Conservation (phyloP, 768 basidiomycete genomes). For the Podaxis sp. region DNA sequence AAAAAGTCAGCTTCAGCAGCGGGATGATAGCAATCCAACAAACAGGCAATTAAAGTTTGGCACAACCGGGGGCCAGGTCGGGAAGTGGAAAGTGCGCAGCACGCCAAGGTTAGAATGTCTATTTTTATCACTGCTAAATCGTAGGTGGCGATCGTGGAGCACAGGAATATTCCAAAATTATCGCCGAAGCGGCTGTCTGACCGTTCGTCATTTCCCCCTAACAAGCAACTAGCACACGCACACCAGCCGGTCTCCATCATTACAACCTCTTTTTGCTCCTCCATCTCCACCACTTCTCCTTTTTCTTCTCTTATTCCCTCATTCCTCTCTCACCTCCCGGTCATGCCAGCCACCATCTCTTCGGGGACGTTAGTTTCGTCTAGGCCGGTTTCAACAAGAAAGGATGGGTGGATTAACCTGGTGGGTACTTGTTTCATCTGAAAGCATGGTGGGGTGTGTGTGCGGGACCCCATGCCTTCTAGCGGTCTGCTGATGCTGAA, state of each 20-base stretch:
- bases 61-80: neutral
- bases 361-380: slow-evolving; percentile 7
- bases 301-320: neutral
- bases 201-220: slow-evolving; percentile 12
- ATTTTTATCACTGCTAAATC: neutral
- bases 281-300: neutral
- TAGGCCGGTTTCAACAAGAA: neutral
- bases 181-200: neutral
- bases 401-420: slow-evolving; percentile 14
- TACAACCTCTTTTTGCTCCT: neutral
- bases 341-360: slow-evolving; percentile 1
- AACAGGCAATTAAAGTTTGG: neutral
- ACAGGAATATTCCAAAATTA: neutral
- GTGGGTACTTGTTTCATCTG: slow-evolving; percentile 4
- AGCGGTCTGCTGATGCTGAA: neutral
- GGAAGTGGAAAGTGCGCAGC: neutral
- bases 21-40: too few relatives aligned
- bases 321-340: neutral
- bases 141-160: neutral
- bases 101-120: neutral
- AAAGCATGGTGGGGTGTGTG: neutral
- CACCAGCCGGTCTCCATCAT: slow-evolving; percentile 10
- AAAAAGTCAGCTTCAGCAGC: too few relatives aligned
- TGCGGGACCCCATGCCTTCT: neutral
- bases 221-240: slow-evolving; percentile 2